Conservation (phyloP, 2,329 filamentous ascomycete species). For the Mollisiaceae sp. region DNA sequence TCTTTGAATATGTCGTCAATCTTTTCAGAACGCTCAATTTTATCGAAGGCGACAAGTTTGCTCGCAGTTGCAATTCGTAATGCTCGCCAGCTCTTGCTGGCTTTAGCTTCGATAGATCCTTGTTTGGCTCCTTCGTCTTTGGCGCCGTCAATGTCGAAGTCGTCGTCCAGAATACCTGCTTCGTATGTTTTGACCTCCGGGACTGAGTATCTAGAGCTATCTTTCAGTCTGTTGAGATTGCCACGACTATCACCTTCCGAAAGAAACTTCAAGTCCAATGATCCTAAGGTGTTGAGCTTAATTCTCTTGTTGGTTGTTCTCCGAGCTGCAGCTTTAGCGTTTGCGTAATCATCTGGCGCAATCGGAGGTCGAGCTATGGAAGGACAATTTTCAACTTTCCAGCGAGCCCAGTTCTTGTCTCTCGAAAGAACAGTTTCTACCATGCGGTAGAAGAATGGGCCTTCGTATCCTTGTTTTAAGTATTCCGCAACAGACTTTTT, state of each 20-base stretch:
- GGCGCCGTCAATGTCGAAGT: slow-evolving; percentile 87
- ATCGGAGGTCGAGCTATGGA: slow-evolving; percentile 80
- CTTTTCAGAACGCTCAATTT: slow-evolving; percentile 82
- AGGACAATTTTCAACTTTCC: slow-evolving; percentile 95
- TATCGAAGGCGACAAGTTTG: slow-evolving; percentile 81
- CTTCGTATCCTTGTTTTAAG: slow-evolving; percentile 79
- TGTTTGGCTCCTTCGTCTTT: slow-evolving; percentile 63
- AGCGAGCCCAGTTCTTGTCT: slow-evolving; percentile 98
- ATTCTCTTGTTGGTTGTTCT: slow-evolving; percentile 73
- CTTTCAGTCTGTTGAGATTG: slow-evolving; percentile 73
- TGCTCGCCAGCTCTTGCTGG: slow-evolving; percentile 89
- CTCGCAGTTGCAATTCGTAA: slow-evolving; percentile 78
- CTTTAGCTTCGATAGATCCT: slow-evolving; percentile 70
- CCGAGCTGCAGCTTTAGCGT: slow-evolving; percentile 69
- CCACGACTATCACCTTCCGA: slow-evolving; percentile 65
- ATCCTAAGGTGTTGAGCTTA: slow-evolving; percentile 70
- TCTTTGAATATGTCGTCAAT: slow-evolving; percentile 63
- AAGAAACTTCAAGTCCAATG: slow-evolving; percentile 80
- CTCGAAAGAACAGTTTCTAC: slow-evolving; percentile 93
- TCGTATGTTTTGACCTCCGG: slow-evolving; percentile 75
- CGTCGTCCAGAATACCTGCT: slow-evolving; percentile 75
- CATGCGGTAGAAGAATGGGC: slow-evolving; percentile 94
- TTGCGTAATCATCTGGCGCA: slow-evolving; percentile 68
- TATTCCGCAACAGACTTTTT: slow-evolving; percentile 82
- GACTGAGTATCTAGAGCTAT: slow-evolving; percentile 65